Evolutionary conservation across 768 basidiomycete species (phyloP), one percentile per base, ranked within the genome.

Genomic region (Leccinum boreale): DNA sequence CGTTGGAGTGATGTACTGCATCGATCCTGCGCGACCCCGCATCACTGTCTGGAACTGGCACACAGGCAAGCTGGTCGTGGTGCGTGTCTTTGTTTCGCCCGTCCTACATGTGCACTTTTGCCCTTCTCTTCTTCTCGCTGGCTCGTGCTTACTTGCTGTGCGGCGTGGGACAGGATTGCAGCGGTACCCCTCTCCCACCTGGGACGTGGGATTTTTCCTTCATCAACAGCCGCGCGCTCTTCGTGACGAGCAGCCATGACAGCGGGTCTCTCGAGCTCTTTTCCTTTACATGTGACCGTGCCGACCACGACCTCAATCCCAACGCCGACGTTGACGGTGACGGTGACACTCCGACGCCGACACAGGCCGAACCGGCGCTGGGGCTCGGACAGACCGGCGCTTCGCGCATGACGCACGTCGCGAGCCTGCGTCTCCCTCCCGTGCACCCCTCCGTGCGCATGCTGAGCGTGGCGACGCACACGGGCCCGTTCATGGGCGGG

Each of bases 11-110:
- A 79, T 81, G 67, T 75, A 75, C 53, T 75, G 72, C 63, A 50
- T 69, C 33, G 65, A 72, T 17, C 56, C 63, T 0, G 39, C 55
- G 0, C 53, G 50, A 21, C 66, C 77, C 10, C 67, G 61, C 10
- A 71, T 73, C 23, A 58, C 62, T n/a, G 47, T 67, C 26, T 85
- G 82, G 81, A 79, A 83, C 53, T 85, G 85, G 84, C 75, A 67
- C 56, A 77, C 71, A 0, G 81, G 79, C 0, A 59, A 65, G 11
- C 11, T 71, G 10, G 60, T 82, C 44, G 72, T 78, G 50, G 84
- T 84, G 61, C 42, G 79, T 11, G n/a, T 31, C 17, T 14, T 8
- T 5, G 4, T 26, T 31, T 10, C 9, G 6, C 12, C 3, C 29
- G 1, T n/a, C 5, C 12, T 28, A 26, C 14, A 35, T 15, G 12